Percentiles rank a stretch among this genome's conserved stretches.
Conservation (phyloP, 1,139 yeast species). For the Sporopachydermia cereana region DNA sequence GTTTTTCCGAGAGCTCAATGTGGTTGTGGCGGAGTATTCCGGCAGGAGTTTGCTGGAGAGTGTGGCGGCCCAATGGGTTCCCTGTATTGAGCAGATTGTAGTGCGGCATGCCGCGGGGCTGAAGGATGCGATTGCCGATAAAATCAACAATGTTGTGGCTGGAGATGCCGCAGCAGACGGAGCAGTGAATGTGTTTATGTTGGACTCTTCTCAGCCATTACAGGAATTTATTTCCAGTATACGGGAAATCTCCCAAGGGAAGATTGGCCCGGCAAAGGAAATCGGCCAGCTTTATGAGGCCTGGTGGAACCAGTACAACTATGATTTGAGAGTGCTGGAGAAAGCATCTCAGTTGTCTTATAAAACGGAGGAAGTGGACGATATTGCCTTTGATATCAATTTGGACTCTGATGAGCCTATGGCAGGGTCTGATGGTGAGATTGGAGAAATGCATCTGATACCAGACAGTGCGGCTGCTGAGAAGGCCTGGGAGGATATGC, state of each 20-base stretch:
- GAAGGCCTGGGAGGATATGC: background rate
- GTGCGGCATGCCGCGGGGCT: background rate
- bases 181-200: background rate
- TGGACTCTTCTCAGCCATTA: background rate
- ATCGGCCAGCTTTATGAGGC: background rate
- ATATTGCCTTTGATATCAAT: background rate
- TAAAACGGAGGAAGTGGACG: background rate
- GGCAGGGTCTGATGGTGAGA: background rate
- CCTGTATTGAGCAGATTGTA: background rate
- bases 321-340: background rate
- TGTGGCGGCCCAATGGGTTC: background rate
- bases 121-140: background rate
- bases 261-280: constrained; percentile 1
- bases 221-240: background rate
- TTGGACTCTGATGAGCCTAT: background rate
- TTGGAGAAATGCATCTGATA: background rate
- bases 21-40: background rate
- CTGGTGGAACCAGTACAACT: background rate
- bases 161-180: background rate
- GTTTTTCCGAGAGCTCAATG: background rate
- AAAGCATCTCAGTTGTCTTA: too few relatives aligned
- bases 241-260: background rate
- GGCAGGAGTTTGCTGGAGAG: background rate
- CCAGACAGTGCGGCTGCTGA: background rate
- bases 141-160: background rate